A percentile compares a stretch with the other conserved stretches of the same genome.
These are phyloP conservation scores for Globisporangium mamillatum DNA, from an alignment of 352 stramenopile genomes.

Conservation along the genomic window DNA sequence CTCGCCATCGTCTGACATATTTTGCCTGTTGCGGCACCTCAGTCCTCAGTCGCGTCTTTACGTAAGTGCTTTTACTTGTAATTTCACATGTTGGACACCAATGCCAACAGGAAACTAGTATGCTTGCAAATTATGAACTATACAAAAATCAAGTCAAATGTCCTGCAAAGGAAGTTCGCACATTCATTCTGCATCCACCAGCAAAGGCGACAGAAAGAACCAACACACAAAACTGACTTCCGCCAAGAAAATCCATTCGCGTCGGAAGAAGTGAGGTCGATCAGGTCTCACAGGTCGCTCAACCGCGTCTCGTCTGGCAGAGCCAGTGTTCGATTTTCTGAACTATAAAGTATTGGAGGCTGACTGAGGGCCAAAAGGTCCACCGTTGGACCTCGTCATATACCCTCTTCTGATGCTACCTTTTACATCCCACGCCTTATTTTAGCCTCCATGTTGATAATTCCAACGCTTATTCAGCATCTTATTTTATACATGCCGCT, in stretches of 20 bases:
- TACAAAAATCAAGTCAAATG: neutral
- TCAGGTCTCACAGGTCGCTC: neutral
- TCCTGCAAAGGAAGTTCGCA: neutral
- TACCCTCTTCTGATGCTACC: neutral
- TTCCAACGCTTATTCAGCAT: neutral
- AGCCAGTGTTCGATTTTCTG: neutral
- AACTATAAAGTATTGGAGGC: neutral
- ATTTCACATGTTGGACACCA: neutral
- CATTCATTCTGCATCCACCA: neutral
- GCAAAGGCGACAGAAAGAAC: neutral
- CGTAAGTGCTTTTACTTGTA: neutral
- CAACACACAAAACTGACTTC: neutral
- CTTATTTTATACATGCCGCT: neutral
- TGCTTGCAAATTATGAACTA: neutral
- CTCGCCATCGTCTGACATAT: neutral
- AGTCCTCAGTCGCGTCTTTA: neutral
- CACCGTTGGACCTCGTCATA: neutral
- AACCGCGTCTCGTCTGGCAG: neutral
- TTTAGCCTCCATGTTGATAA: neutral
- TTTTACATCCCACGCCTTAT: neutral
- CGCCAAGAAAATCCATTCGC: constrained; percentile 17
- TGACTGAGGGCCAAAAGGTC: neutral
- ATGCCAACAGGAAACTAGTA: neutral
- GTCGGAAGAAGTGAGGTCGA: neutral
- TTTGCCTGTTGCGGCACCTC: neutral